A percentile compares a stretch with the other conserved stretches of the same genome.
These are phyloP conservation scores for Ophiobolus disseminans DNA, from an alignment of 2,329 filamentous ascomycete genomes.

Conservation along the genomic window DNA sequence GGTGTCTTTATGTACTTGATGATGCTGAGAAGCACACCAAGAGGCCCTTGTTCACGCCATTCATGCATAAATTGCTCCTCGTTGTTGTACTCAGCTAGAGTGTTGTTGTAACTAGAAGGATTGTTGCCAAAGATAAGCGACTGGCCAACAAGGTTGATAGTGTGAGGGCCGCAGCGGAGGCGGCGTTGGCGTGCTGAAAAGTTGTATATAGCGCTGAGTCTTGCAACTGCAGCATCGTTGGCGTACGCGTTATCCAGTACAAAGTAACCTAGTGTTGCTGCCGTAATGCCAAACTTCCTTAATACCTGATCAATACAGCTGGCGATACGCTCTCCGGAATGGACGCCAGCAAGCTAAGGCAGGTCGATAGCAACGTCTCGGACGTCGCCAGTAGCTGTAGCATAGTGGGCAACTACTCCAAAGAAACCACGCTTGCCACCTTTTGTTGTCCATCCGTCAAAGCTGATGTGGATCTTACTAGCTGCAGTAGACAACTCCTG, in stretches of 20 bases:
- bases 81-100: neutral
- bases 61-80: neutral
- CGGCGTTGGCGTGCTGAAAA: neutral
- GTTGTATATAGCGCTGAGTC: neutral
- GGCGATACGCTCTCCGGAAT: constrained; percentile 8
- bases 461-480: constrained; percentile 13
- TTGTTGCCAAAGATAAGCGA: neutral
- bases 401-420: constrained; percentile 4
- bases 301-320: constrained; percentile 1
- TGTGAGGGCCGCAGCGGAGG: constrained; percentile 1
- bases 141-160: constrained; percentile 1
- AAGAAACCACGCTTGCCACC: constrained; percentile 6
- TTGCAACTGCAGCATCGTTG: constrained; percentile 2
- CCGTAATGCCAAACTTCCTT: constrained; percentile 3
- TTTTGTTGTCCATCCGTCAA: constrained; percentile 11
- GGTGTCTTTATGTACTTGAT: neutral
- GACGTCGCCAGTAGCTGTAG: neutral
- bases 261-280: neutral
- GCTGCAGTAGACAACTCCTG: neutral
- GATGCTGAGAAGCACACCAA: neutral
- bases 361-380: neutral
- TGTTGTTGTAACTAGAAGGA: neutral
- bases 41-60: neutral
- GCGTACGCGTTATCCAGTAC: constrained; percentile 2
- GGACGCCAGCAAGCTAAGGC: neutral